Percentiles rank a stretch among this genome's conserved stretches.
Evolutionary conservation across 1,139 yeast genomes (phyloP).

Genomic region (Casaregolazyma lundiana): DNA sequence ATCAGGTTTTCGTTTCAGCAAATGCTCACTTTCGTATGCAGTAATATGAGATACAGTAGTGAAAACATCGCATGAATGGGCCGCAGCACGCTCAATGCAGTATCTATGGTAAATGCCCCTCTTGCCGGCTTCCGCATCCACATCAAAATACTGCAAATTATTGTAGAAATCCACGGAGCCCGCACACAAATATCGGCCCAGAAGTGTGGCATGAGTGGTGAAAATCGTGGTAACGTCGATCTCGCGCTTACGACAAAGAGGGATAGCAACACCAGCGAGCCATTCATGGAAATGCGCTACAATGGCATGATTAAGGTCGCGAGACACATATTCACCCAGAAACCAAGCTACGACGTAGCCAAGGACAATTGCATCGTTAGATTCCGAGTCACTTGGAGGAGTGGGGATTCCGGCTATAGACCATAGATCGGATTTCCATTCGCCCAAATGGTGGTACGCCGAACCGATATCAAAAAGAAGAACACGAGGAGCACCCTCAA

Average conservation of each 20-base stretch:
- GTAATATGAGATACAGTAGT: constrained; percentile 97
- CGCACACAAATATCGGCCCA: constrained; percentile 94
- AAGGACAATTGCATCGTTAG: constrained; percentile 85
- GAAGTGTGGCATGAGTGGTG: constrained; percentile 94
- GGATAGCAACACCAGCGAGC: constrained; percentile 96
- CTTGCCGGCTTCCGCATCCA: constrained; percentile 96
- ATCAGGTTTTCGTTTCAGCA: constrained; percentile 92
- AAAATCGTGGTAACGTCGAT: constrained; percentile 93
- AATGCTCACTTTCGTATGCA: constrained; percentile 89
- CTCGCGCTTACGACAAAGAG: constrained; percentile 84
- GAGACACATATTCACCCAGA: constrained; percentile 82
- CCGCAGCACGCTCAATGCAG: constrained; percentile 94
- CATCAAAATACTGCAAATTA: constrained; percentile 84
- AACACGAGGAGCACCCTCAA: constrained; percentile 96
- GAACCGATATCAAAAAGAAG: constrained; percentile 80
- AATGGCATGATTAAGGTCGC: constrained; percentile 81
- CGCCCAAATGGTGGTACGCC: constrained; percentile 65
- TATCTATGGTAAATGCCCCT: constrained; percentile 96
- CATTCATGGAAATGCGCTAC: constrained; percentile 96
- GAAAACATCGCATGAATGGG: constrained; percentile 94
- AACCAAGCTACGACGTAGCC: constrained; percentile 98
- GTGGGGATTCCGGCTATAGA: constrained; percentile 86
- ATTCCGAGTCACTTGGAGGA: constrained; percentile 82
- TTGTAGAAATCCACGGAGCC: constrained; percentile 95
- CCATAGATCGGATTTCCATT: constrained; percentile 97